Evolutionary conservation across 163 green algal species (phyloP).

Genomic region (Scenedesmus sp.): DNA sequence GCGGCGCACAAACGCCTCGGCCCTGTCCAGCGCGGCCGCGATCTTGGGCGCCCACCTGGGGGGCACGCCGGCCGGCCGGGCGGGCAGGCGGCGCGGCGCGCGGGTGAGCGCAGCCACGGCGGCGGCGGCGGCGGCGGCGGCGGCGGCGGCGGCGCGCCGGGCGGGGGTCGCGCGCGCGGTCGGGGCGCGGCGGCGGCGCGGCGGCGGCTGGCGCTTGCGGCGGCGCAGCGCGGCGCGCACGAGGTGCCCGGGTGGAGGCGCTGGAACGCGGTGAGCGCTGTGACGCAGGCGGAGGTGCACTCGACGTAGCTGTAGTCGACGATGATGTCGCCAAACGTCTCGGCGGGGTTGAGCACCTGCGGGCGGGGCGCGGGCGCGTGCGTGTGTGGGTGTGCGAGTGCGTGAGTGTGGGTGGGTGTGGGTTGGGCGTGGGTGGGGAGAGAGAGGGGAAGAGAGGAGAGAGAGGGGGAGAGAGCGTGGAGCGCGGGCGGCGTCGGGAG

Average conservation of each 20-base stretch:
- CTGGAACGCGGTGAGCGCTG: constrained; percentile 82
- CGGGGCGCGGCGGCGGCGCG: no score
- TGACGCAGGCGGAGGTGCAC: constrained; percentile 95
- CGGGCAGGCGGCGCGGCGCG: no score
- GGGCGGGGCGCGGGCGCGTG: no score
- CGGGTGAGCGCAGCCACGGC: no score
- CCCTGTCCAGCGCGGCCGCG: constrained; percentile 45
- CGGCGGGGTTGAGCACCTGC: constrained; percentile 69
- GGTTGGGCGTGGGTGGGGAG: not conserved
- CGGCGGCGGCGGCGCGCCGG: no score
- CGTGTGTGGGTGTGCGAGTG: no score
- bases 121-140: no score
- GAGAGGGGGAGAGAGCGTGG: not conserved
- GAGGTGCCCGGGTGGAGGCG: constrained; percentile 44
- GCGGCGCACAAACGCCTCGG: constrained; percentile 78
- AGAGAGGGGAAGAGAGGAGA: not conserved
- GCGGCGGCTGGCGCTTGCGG: no score
- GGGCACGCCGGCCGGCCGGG: no score
- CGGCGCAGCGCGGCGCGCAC: no score
- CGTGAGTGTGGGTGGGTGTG: no score
- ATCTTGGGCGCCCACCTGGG: constrained; percentile 34
- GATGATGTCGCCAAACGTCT: constrained; percentile 99
- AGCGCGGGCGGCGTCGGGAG: not conserved
- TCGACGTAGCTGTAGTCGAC: constrained; percentile 99
- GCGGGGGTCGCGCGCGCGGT: no score